Evolutionary conservation across 1,139 yeast genomes (phyloP), one percentile per base, ranked within the genome.

Genomic region (Hemisphaericaspora xylofermentans): DNA sequence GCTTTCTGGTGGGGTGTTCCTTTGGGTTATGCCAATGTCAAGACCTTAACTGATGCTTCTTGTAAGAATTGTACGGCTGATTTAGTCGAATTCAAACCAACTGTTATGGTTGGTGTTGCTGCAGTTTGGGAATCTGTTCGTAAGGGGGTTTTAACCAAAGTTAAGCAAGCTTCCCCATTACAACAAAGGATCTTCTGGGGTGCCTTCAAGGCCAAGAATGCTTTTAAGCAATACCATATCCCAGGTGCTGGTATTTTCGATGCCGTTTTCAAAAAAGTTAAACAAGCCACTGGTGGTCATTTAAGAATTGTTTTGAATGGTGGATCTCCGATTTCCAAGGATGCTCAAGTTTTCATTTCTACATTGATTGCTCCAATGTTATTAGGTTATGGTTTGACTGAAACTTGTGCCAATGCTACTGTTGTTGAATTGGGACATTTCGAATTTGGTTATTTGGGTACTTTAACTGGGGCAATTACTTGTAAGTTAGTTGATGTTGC

Each of bases 101-200:
- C 96, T 9, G 68, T 93, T 52, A 88, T 93, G 96, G 96, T 89
- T 50, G 98, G 96, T 62, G 98, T 94, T 43, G 98, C 98, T 13
- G 96, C 98, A 2, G 98, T 93, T 42, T 94, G 97, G 96, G 99
- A 93, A 71, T 78, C 85, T 24, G 88, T 93, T 46, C 84, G 95
- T 66, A 93, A 93, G 71, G 99, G 98, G 43, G 86, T 93, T 45
- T 53, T 88, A 49, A 78, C 80, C 42, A 91, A 91, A 68, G 76
- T 94, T 47, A 71, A 74, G 50, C 78, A 80, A 54, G 76, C 76
- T 56, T 87, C 96, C 12, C 55, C 80, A 13, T 52, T 84, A 28
- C 75, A 80, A 31, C 96, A 89, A 66, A 86, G 79, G 63, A 56
- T 93, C 35, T 94, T 93, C 64, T 94, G 98, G 98, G 74, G 80